These are phyloP conservation scores for Amanita brunnescens DNA, from an alignment of 768 basidiomycete species.

Conservation along the genomic window DNA sequence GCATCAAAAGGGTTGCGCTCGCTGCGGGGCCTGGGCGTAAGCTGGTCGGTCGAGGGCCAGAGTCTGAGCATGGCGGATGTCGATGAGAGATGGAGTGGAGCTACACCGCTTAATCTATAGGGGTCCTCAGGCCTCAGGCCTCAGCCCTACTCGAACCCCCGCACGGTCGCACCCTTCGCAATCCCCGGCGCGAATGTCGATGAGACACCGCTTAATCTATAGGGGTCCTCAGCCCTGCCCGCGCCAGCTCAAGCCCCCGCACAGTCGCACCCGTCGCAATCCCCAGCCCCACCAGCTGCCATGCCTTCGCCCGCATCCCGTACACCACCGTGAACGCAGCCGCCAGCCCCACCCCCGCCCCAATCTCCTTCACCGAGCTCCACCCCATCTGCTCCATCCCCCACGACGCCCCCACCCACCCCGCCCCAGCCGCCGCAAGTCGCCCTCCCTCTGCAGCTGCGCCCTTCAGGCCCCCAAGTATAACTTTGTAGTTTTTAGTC, in stretches of 20 bases:
- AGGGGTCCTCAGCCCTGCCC: conserved; percentile 11
- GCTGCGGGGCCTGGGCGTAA: conserved; percentile 45
- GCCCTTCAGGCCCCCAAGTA: conserved; percentile 62
- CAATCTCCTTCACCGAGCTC: conserved; percentile 37
- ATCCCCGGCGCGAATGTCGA: conserved; percentile 19
- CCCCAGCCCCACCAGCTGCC: conserved; percentile 47
- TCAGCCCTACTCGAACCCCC: conserved; percentile 31
- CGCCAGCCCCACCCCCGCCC: conserved; percentile 60
- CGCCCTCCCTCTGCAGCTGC: conserved; percentile 49
- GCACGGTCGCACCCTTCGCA: no score
- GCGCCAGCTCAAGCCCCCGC: conserved; percentile 34
- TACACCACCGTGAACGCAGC: conserved; percentile 48
- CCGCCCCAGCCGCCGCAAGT: conserved; percentile 31
- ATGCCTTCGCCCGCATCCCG: conserved; percentile 43
- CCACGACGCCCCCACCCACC: conserved; percentile 38
- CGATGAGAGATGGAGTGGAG: conserved; percentile 11
- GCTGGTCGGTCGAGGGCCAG: conserved; percentile 54
- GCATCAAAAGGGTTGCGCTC: conserved; percentile 58
- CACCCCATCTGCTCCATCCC: conserved; percentile 28
- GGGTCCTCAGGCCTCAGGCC: conserved; percentile 13
- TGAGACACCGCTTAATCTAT: conserved; percentile 7
- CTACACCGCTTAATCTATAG: conserved; percentile 8
- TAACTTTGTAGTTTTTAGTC: conserved; percentile 86
- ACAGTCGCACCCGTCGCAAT: conserved; percentile 48
- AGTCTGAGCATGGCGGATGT: conserved; percentile 51